These are phyloP conservation scores for Smallanthus sonchifolius DNA, from an alignment of 129 eudicot species.

Conservation along the genomic window DNA sequence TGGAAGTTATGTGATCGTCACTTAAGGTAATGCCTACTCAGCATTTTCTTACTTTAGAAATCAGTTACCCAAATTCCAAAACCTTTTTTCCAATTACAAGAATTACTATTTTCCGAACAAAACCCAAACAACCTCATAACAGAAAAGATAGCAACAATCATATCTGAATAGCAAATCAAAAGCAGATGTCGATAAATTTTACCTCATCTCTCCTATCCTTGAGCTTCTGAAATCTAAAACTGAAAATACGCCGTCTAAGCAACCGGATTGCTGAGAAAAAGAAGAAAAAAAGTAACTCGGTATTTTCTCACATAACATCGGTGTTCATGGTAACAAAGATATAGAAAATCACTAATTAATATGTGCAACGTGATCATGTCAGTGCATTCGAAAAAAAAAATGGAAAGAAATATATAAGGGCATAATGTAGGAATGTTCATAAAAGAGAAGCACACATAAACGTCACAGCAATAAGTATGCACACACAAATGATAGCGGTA, in stretches of 20 bases:
- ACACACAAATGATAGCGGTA: not conserved
- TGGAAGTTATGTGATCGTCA: not conserved
- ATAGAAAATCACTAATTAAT: not conserved
- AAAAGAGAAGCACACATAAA: not conserved
- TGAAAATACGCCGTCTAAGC: not conserved
- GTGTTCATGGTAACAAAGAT: not conserved
- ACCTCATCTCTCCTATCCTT: constrained; percentile 24
- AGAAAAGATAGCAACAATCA: not conserved
- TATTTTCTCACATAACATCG: constrained; percentile 3
- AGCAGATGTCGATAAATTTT: not conserved
- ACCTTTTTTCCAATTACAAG: not conserved
- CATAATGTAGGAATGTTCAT: not conserved
- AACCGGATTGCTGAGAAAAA: constrained; percentile 11
- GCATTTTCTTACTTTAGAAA: not conserved
- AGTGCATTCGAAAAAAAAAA: not conserved
- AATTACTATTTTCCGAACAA: not conserved
- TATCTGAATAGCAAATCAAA: not conserved
- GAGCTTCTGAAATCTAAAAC: constrained; percentile 8
- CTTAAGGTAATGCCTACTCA: not conserved
- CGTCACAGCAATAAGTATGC: not conserved
- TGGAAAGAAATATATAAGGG: not conserved
- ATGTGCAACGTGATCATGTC: not conserved
- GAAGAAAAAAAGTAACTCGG: not conserved
- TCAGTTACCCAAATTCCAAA: not conserved
- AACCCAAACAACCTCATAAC: not conserved